Percentiles rank a stretch among this genome's conserved stretches.
These are phyloP conservation scores for Berkeleyomyces basicola DNA, from an alignment of 2,329 filamentous ascomycete species.

Conservation along the genomic window DNA sequence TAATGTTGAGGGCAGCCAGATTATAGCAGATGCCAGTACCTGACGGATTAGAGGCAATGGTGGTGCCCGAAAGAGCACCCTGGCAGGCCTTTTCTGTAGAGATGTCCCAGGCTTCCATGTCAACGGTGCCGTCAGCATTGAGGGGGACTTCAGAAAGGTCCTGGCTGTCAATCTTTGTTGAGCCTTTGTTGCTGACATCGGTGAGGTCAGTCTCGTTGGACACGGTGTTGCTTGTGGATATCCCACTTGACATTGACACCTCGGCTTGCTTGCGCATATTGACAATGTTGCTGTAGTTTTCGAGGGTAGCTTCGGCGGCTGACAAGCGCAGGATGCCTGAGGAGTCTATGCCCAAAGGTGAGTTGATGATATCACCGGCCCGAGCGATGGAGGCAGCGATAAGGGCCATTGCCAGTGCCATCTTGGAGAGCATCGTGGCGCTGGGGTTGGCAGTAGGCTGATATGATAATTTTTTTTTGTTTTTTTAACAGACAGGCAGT, in stretches of 20 bases:
- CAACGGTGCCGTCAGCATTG: constrained; percentile 29
- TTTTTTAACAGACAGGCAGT: background rate
- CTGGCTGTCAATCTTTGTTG: background rate
- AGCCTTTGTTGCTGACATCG: constrained; percentile 2
- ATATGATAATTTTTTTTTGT: background rate
- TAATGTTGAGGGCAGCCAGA: constrained; percentile 50
- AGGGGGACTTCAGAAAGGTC: constrained; percentile 19
- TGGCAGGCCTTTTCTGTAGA: constrained; percentile 43
- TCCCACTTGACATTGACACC: background rate
- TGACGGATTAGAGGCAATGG: constrained; percentile 50
- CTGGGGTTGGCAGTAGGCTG: background rate
- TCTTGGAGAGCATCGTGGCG: constrained; percentile 12
- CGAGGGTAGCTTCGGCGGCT: constrained; percentile 11
- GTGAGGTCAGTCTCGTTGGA: background rate
- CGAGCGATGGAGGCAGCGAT: constrained; percentile 11
- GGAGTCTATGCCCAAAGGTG: background rate
- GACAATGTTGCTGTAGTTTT: constrained; percentile 12
- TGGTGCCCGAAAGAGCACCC: constrained; percentile 35
- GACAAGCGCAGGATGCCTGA: constrained; percentile 8
- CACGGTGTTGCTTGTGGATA: background rate
- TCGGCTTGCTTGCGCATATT: constrained; percentile 5
- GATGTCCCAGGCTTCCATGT: constrained; percentile 39
- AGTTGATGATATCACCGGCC: constrained; percentile 7
- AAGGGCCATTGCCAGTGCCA: constrained; percentile 11
- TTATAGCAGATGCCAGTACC: constrained; percentile 76